Conservation (phyloP, 495 filamentous ascomycete genomes). For the Pseudotulostoma volvatum region DNA sequence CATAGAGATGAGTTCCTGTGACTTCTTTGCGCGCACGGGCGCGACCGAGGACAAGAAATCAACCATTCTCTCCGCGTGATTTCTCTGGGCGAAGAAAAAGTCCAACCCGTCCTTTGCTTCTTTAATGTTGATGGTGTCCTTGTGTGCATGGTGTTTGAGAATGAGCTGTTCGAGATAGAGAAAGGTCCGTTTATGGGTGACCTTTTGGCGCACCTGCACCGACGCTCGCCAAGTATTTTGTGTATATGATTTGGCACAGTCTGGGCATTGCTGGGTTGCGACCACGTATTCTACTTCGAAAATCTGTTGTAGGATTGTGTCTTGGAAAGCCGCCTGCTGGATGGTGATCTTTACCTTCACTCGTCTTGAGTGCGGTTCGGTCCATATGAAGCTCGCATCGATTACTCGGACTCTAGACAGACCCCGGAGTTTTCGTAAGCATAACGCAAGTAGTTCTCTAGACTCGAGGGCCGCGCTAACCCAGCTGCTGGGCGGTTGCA, state of each 20-base stretch:
- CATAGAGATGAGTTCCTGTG: constrained; percentile 79
- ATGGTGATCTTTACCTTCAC: constrained; percentile 88
- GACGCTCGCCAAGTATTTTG: constrained; percentile 76
- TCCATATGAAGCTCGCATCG: constrained; percentile 95
- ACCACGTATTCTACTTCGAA: constrained; percentile 91
- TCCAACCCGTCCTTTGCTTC: constrained; percentile 87
- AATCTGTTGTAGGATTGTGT: constrained; percentile 73
- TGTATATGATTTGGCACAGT: constrained; percentile 88
- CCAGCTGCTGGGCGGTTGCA: constrained; percentile 77
- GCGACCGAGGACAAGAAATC: constrained; percentile 75
- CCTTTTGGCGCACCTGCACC: constrained; percentile 91
- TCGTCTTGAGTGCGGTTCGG: constrained; percentile 83
- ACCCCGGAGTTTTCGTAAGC: constrained; percentile 65
- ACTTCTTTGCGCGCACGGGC: constrained; percentile 66
- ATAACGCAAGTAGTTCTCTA: constrained; percentile 76
- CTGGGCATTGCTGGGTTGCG: constrained; percentile 73
- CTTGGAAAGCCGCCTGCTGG: constrained; percentile 59
- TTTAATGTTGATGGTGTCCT: constrained; percentile 91
- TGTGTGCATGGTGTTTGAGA: constrained; percentile 80
- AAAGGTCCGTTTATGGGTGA: constrained; percentile 94
- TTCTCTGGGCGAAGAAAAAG: constrained; percentile 79
- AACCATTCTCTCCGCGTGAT: constrained; percentile 83
- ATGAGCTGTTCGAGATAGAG: constrained; percentile 93
- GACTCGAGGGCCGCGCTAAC: constrained; percentile 67
- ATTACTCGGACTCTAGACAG: constrained; percentile 77